Evolutionary conservation across 371 early-diverging fungal genomes (phyloP).

Genomic region (Rhizopus delemar): DNA sequence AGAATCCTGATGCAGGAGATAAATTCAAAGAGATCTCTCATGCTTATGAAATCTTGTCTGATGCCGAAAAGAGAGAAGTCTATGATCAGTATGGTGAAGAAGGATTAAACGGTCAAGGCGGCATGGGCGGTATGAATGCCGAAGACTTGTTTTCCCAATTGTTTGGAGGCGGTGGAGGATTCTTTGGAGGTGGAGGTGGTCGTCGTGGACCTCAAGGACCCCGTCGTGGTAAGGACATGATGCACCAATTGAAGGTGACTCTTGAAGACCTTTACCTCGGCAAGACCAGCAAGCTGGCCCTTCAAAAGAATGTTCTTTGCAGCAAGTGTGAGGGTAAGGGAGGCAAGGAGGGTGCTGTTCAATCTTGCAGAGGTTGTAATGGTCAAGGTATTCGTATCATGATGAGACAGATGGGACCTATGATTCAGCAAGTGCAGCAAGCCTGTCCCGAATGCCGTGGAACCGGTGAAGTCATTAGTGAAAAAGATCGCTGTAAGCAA

Average conservation of each 20-base stretch:
- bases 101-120: slow-evolving; percentile 69
- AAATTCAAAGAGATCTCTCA: slow-evolving; percentile 91
- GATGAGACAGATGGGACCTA: slow-evolving; percentile 93
- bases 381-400: slow-evolving; percentile 84
- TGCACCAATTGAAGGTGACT: slow-evolving; percentile 76
- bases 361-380: slow-evolving; percentile 71
- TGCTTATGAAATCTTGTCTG: slow-evolving; percentile 94
- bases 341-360: slow-evolving; percentile 66
- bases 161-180: slow-evolving; percentile 73
- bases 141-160: slow-evolving; percentile 35
- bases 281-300: slow-evolving; percentile 82
- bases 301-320: slow-evolving; percentile 84
- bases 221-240: slow-evolving; percentile 72
- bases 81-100: slow-evolving; percentile 85
- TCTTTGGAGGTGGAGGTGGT: slow-evolving; percentile 59
- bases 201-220: slow-evolving; percentile 67
- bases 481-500: slow-evolving; percentile 83
- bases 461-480: slow-evolving; percentile 83
- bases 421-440: slow-evolving; percentile 96
- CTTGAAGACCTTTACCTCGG: slow-evolving; percentile 96
- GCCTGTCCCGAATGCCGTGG: slow-evolving; percentile 88
- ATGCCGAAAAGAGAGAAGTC: slow-evolving; percentile 69
- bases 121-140: slow-evolving; percentile 59
- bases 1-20: slow-evolving; percentile 80
- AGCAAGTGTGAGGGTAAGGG: slow-evolving; percentile 81